Conservation (phyloP, 108 stramenopile genomes). For the Phaeodactylum tricornutum region DNA sequence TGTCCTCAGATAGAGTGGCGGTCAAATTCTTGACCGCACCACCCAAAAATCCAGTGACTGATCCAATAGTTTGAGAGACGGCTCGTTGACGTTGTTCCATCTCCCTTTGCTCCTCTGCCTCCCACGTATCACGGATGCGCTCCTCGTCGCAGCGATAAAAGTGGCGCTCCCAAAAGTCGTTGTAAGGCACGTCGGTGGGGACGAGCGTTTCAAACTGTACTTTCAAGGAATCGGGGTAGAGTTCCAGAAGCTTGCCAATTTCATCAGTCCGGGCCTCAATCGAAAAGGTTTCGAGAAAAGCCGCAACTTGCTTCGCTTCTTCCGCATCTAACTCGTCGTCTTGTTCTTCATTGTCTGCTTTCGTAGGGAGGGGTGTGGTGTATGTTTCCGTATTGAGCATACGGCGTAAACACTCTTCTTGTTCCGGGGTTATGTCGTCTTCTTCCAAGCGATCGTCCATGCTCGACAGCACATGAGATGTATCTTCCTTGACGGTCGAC, state of each 20-base stretch:
- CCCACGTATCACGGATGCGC: conserved; percentile 16
- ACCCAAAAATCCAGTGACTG: conserved; percentile 34
- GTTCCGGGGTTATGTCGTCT: conserved; percentile 6
- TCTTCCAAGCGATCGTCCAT: conserved; percentile 13
- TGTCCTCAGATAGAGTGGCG: conserved; percentile 12
- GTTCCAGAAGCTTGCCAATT: conserved; percentile 34
- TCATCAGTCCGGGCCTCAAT: conserved; percentile 42
- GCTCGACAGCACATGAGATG: conserved; percentile 15
- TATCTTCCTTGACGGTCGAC: conserved; percentile 22
- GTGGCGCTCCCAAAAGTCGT: conserved; percentile 69
- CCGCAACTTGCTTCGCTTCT: neutral
- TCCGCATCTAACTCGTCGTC: conserved; percentile 8
- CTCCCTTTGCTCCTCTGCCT: conserved; percentile 11
- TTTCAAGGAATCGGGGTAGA: conserved; percentile 28
- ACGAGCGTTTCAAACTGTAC: conserved; percentile 27
- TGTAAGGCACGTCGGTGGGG: conserved; percentile 30
- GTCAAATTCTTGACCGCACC: conserved; percentile 36
- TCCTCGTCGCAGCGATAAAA: conserved; percentile 42
- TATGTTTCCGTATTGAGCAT: conserved; percentile 5
- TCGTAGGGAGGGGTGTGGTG: neutral
- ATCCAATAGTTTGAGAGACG: conserved; percentile 8
- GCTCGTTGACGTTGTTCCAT: neutral
- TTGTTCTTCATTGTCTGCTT: conserved; percentile 12
- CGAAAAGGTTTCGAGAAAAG: conserved; percentile 20
- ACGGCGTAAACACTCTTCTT: conserved; percentile 1